Base-by-base conservation (phyloP, 108 stramenopile species). In the Licmophora abbreviata region DNA sequence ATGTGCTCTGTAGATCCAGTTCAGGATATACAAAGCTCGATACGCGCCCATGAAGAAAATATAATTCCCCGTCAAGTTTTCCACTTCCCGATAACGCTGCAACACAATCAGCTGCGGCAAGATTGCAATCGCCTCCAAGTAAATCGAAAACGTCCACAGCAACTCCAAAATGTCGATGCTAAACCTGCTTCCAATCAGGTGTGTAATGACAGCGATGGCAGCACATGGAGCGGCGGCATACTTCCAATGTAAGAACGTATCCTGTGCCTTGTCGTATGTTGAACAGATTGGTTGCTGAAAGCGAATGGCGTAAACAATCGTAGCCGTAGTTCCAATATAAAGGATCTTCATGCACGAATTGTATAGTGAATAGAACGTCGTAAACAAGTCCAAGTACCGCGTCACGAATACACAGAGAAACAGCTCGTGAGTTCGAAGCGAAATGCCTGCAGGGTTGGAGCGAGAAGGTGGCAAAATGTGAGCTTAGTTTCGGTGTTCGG, bases 21-120 rank as follows among this genome's bases (percentile, higher is more conserved):
- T 99, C n/a, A 98, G 62, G 59, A 99, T 95, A 76, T 99, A 99
- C 6, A 99, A 66, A 14, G 75, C 92, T 24, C 97, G 82, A 61
- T 99, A 99, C 30, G 88, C 72, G 44, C 97, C 98, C 85, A 99
- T 88, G 54, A 93, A 87, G 63, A 96, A 92, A 59, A 99, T 82
- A 72, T 98, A 99, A 65, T 97, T 92, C 18, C 94, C 94, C 12
- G 97, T 98, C 53, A 99, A 69, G 76, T 96, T 99, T 69, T 96
- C 95, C 14, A 96, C 89, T 44, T 98, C 96, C 21, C 95, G 74
- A 65, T 91, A 97, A 14, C 96, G 82, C 65, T 97, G 95, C 68
- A 99, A 59, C 8, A 98, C 88, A 38, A 98, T 93, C 29, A 99
- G 68, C 61, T 99, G 99, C 10, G 99, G 99, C 40, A 99, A 52